Conservation (phyloP, 306 rosid genomes). For the Gastrolobium bilobum region DNA sequence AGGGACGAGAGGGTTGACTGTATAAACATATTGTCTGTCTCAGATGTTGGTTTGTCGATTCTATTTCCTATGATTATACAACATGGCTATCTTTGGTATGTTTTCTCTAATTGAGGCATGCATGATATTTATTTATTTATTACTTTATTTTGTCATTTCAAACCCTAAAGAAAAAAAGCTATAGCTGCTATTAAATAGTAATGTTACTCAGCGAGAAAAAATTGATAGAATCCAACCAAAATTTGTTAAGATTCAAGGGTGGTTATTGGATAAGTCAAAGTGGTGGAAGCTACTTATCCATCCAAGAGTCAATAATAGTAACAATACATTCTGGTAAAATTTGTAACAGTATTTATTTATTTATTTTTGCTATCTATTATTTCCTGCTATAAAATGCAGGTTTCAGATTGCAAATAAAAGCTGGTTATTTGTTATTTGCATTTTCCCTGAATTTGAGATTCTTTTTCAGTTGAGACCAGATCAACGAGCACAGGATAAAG, state of each 20-base stretch:
- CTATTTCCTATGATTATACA: background rate
- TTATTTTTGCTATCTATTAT: background rate
- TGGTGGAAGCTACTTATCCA: background rate
- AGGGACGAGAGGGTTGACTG: conserved; percentile 9
- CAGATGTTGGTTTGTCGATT: background rate
- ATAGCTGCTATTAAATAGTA: background rate
- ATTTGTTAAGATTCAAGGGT: conserved; percentile 13
- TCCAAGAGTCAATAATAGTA: conserved; percentile 12
- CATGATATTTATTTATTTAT: background rate
- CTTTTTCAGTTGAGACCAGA: conserved; percentile 52
- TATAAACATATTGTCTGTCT: background rate
- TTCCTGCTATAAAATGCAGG: conserved; percentile 7
- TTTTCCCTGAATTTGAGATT: conserved; percentile 38
- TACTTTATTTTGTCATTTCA: conserved; percentile 1
- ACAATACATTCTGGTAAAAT: conserved; percentile 1
- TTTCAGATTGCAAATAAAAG: conserved; percentile 25
- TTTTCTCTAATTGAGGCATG: background rate
- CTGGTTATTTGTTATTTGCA: conserved; percentile 16
- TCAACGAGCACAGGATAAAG: conserved; percentile 50
- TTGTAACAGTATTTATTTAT: background rate
- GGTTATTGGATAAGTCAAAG: background rate
- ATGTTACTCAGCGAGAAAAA: background rate
- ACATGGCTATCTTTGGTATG: background rate
- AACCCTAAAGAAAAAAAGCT: background rate
- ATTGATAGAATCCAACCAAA: background rate